Conservation (phyloP, 768 basidiomycete genomes). For the Filobasidium floriforme region DNA sequence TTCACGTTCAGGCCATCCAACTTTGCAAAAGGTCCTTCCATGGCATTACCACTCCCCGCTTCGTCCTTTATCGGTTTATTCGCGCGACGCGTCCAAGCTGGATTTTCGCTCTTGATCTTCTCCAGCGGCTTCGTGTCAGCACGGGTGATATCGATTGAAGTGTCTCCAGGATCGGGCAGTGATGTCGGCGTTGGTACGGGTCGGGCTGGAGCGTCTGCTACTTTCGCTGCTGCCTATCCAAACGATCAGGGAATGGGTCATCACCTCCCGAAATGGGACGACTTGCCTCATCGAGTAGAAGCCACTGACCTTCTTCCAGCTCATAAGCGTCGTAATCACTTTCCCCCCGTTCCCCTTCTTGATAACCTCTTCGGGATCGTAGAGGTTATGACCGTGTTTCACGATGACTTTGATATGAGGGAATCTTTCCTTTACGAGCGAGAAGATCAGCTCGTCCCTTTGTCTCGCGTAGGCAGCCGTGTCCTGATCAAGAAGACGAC, state of each 20-base stretch:
- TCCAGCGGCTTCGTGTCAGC: background rate
- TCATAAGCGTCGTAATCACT: conserved; percentile 41
- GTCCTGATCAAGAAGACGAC: background rate
- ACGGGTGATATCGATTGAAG: background rate
- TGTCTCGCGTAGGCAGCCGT: conserved; percentile 1
- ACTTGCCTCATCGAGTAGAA: too few relatives aligned
- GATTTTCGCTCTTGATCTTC: background rate
- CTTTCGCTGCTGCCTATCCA: conserved; percentile 32
- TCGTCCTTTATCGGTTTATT: conserved; percentile 13
- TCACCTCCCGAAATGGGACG: background rate
- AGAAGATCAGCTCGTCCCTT: conserved; percentile 38
- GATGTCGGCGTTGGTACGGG: conserved; percentile 30
- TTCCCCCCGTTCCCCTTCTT: conserved; percentile 36
- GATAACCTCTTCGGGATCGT: conserved; percentile 40
- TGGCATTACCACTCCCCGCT: conserved; percentile 20
- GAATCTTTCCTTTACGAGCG: conserved; percentile 22
- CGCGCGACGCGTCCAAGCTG: background rate
- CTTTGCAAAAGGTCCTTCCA: conserved; percentile 19
- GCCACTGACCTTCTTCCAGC: conserved; percentile 36
- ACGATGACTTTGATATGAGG: conserved; percentile 35
- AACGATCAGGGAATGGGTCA: background rate
- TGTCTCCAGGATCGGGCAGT: conserved; percentile 38
- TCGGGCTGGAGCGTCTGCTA: conserved; percentile 29
- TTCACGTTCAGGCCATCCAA: conserved; percentile 25
- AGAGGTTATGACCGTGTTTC: conserved; percentile 44